Evolutionary conservation across 345 rosid species (phyloP).

Genomic region (Tarenaya hassleriana): DNA sequence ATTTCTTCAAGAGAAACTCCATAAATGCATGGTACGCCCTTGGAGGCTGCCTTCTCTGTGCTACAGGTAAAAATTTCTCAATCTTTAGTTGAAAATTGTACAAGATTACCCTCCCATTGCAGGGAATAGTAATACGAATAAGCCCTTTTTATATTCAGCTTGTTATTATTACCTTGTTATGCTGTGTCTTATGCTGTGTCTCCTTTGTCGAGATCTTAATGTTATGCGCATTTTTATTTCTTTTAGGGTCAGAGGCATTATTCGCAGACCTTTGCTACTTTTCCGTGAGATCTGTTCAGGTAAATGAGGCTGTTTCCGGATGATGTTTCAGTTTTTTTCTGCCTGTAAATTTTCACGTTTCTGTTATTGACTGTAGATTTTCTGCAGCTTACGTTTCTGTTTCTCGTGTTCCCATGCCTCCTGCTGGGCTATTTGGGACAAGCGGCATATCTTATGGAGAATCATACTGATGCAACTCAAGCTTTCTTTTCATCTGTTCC

Average conservation of each 20-base stretch:
- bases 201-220: slow-evolving; percentile 13
- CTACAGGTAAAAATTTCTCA: slow-evolving; percentile 57
- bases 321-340: slow-evolving; percentile 14
- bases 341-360: slow-evolving; percentile 13
- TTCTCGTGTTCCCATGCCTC: slow-evolving; percentile 95
- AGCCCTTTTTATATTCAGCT: slow-evolving; percentile 8
- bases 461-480: slow-evolving; percentile 51
- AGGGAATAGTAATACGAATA: not conserved
- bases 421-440: slow-evolving; percentile 96
- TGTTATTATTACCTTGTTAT: too few relatives aligned
- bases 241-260: slow-evolving; percentile 97
- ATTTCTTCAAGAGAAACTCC: slow-evolving; percentile 82
- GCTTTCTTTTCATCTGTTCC: slow-evolving; percentile 89
- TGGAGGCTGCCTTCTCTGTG: slow-evolving; percentile 98
- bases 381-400: slow-evolving; percentile 95
- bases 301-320: slow-evolving; percentile 32
- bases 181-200: too few relatives aligned
- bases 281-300: slow-evolving; percentile 95
- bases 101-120: slow-evolving; percentile 9
- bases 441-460: slow-evolving; percentile 86
- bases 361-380: slow-evolving; percentile 26
- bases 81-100: slow-evolving; percentile 17
- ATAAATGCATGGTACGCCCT: slow-evolving; percentile 87
- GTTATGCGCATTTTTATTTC: slow-evolving; percentile 18
- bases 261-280: slow-evolving; percentile 99